Base-by-base conservation (phyloP, 371 early-diverging fungal species). In the Umbelopsis sp. region DNA sequence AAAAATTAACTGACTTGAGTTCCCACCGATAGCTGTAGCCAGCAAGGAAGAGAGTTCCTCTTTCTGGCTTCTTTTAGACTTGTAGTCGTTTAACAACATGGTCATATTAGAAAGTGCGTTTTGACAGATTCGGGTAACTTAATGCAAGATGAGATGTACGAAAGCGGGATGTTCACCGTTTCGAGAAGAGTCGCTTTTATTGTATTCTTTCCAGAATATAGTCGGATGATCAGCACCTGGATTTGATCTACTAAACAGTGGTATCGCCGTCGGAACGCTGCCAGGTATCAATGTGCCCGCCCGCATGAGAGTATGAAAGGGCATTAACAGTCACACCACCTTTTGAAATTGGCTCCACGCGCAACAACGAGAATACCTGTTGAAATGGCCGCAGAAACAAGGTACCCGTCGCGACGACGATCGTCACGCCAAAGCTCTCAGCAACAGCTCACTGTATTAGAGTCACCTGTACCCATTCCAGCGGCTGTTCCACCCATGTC, bases 321-420 rank as follows among this genome's bases (percentile, higher is more conserved):
- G 41, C 41, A 41, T 7, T 7, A 48, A 25, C 52, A 52, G 52
- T 25, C 29, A 52, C 52, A 25, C 7, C 29, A 1, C 32, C n/a
- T 4, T 52, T 22, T 52, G 11, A 20, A 52, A 8, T 11, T 22
- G 12, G 22, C 52, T 9, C n/a, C 14, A 20, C 14, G 29, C 22
- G 20, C 22, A 24, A 6, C 48, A 48, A 16, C 20, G 11, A 48
- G 7, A 7, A 7, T 3, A 48, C 48, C 16, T 7, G 16, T n/a
- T 20, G 7, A 9, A 29, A 57, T 57, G 57, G 57, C 57, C 9
- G 38, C 57, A 57, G 57, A 57, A 35, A 35, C 57, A 35, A 57
- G 57, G 35, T 57, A 57, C 29, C 57, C 57, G 18, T 18, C 32
- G 18, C 57, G 57, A 57, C 29, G 57, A 32, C 57, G 57, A 5